These are phyloP conservation scores for Symbiotaphrina buchneri DNA, from an alignment of 495 filamentous ascomycete species.

Conservation along the genomic window DNA sequence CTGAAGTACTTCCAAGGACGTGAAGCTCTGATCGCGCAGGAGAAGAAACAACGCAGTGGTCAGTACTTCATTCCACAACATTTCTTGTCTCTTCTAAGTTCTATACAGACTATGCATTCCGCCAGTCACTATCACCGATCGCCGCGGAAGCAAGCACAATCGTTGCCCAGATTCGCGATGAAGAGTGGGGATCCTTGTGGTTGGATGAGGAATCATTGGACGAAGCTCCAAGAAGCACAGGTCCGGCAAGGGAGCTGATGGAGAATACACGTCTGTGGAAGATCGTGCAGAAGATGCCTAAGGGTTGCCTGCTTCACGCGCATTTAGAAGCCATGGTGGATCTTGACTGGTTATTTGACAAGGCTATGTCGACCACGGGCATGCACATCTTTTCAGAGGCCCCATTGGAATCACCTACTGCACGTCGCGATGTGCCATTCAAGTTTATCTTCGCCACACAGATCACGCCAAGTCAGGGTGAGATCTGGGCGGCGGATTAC, in stretches of 20 bases:
- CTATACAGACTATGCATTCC: conserved; percentile 32
- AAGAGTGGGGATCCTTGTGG: conserved; percentile 49
- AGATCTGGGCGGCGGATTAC: conserved; percentile 45
- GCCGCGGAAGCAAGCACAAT: conserved; percentile 57
- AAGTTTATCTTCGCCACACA: conserved; percentile 28
- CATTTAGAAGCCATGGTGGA: conserved; percentile 84
- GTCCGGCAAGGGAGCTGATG: conserved; percentile 54
- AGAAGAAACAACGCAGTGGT: conserved; percentile 70
- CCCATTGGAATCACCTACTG: conserved; percentile 23
- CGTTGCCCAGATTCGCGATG: conserved; percentile 49
- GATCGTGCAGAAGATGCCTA: conserved; percentile 71
- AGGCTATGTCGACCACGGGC: conserved; percentile 47
- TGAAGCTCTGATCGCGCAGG: conserved; percentile 54
- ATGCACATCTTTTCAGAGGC: conserved; percentile 41
- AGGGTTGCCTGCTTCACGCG: conserved; percentile 73
- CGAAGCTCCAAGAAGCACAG: too few species aligned
- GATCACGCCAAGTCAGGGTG: conserved; percentile 6
- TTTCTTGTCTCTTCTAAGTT: conserved; percentile 7
- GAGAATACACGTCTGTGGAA: conserved; percentile 65
- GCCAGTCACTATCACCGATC: conserved; percentile 45
- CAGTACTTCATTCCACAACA: conserved; percentile 7
- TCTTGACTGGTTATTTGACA: conserved; percentile 48
- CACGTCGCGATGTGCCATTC: conserved; percentile 22
- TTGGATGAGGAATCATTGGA: too few species aligned
- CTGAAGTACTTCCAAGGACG: conserved; percentile 57